Percentiles rank a stretch among this genome's conserved stretches.
These are phyloP conservation scores for Phlegmacium glaucopus DNA, from an alignment of 768 basidiomycete genomes.

Conservation along the genomic window DNA sequence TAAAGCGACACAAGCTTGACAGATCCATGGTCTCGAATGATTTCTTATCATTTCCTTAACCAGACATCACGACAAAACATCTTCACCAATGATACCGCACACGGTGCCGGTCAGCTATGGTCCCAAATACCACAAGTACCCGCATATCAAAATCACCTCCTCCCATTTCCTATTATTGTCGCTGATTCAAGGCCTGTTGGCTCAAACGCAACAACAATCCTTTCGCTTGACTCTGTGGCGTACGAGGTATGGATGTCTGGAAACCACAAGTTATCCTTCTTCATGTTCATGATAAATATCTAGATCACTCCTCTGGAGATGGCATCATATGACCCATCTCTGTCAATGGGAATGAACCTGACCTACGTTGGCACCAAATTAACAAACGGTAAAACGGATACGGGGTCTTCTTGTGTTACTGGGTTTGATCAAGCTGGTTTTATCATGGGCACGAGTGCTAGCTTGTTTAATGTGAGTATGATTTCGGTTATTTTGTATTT, in stretches of 20 bases:
- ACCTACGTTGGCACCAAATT: constrained; percentile 64
- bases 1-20: constrained; percentile 64
- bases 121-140: constrained; percentile 51
- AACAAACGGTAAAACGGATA: constrained; percentile 50
- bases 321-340: constrained; percentile 69
- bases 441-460: constrained; percentile 73
- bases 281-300: not conserved
- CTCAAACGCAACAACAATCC: constrained; percentile 37
- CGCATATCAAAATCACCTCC: constrained; percentile 42
- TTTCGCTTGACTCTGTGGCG: constrained; percentile 42
- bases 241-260: constrained; percentile 46
- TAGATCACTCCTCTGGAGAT: constrained; percentile 64
- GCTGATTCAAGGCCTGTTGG: constrained; percentile 50
- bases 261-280: not conserved
- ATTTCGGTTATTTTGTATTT: no score
- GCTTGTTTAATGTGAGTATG: constrained; percentile 54
- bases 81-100: constrained; percentile 53
- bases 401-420: constrained; percentile 58
- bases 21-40: constrained; percentile 62
- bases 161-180: constrained; percentile 69
- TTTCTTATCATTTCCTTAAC: constrained; percentile 73
- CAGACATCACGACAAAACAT: constrained; percentile 57
- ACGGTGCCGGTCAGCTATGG: constrained; percentile 75
- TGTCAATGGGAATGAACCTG: constrained; percentile 68
- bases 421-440: constrained; percentile 76